Percentiles rank a stretch among this genome's conserved stretches.
phyloP scores from a whole-genome alignment of 2,329 filamentous ascomycete genomes.

The Beauveria sp. region DNA sequence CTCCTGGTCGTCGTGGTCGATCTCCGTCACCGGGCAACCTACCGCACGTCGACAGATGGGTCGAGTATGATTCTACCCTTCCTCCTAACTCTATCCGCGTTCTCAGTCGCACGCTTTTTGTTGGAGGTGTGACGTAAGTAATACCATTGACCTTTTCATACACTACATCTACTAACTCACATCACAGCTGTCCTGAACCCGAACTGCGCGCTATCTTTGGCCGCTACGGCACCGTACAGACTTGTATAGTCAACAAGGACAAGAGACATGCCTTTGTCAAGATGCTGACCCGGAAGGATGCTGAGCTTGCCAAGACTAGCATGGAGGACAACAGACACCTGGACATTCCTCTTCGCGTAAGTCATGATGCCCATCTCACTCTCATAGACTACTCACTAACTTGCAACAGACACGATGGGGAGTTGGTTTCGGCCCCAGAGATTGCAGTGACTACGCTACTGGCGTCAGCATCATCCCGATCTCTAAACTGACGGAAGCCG shows the following conservation, averaged over 20 bases:
- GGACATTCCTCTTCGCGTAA: constrained; percentile 65
- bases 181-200: constrained; percentile 59
- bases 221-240: constrained; percentile 82
- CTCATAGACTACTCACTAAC: constrained; percentile 16
- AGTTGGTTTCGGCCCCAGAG: constrained; percentile 90
- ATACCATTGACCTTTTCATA: background rate
- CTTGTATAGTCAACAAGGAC: constrained; percentile 95
- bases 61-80: constrained; percentile 70
- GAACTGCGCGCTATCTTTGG: constrained; percentile 77
- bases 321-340: constrained; percentile 75
- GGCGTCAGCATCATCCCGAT: constrained; percentile 93
- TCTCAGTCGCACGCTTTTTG: constrained; percentile 87
- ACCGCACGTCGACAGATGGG: constrained; percentile 51
- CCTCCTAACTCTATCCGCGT: constrained; percentile 81
- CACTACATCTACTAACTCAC: constrained; percentile 19
- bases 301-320: constrained; percentile 71
- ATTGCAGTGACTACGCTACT: constrained; percentile 92
- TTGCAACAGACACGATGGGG: constrained; percentile 79
- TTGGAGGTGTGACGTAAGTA: constrained; percentile 85
- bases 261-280: constrained; percentile 99
- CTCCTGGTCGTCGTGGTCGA: constrained; percentile 54
- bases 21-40: constrained; percentile 47
- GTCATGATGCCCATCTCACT: constrained; percentile 21
- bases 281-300: constrained; percentile 86
- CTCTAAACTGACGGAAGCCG: constrained; percentile 84